Evolutionary conservation across 2,329 filamentous ascomycete species (phyloP), one percentile per base, ranked within the genome.

Genomic region (Cladophialophora chaetospira): DNA sequence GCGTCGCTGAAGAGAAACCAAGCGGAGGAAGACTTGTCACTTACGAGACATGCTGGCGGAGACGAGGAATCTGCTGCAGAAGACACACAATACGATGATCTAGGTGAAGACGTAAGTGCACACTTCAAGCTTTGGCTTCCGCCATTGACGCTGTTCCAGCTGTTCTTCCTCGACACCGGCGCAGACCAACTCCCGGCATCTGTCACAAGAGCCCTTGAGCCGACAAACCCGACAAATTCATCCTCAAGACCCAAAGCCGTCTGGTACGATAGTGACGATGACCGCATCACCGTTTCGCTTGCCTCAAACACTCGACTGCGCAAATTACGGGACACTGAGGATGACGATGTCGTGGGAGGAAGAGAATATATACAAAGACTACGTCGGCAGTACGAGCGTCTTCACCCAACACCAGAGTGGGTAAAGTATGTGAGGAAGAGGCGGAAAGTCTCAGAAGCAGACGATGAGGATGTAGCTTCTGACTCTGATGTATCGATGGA

Each of bases 221-320:
- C 71, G 3, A 72, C 73, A 31, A 69, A 70, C 63, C n/a, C 69
- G 67, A 9, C 17, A n/a, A 38, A 57, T n/a, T 10, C 9, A 13
- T 28, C 31, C 15, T 13, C 19, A 5, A 17, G 15, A 4, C 33
- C 43, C 69, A 72, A 19, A 75, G 80, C 87, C 2, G 89, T 85
- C 1, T 99, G 94, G 94, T 86, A 92, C 65, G 94, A 99, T 71
- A 97, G 92, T 72, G 94, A 99, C 67, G 94, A 99, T 69, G 94
- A 97, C 69, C 83, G 89, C 52, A 77, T 97, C 61, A 83, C 85
- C 5, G 82, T 99, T 46, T 97, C 93, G 11, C 80, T 99, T 35
- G 88, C 90, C 3, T 82, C 84, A 23, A 85, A 87, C 42, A 83
- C 85, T 45, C 83, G 89, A 63, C 72, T 97, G 69, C 84, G 92